Evolutionary conservation across 106 monocot genomes (phyloP).

Genomic region (Triglochin maritima): DNA sequence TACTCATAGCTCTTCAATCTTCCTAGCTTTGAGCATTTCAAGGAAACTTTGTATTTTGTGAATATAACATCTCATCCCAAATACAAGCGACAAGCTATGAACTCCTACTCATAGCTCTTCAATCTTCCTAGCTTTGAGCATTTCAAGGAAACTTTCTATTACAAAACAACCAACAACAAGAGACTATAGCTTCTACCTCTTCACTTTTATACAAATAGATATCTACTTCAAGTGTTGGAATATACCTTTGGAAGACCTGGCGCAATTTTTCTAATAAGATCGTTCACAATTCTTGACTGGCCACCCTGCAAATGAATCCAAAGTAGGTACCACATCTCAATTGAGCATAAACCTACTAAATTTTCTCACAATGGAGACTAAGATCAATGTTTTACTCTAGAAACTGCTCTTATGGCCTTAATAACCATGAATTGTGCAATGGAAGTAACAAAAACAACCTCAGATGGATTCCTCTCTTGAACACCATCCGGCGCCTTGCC

Average conservation of each 20-base stretch:
- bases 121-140: not conserved
- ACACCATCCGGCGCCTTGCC: not conserved
- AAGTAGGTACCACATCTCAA: not conserved
- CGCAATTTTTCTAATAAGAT: slow-evolving; percentile 9
- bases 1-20: not conserved
- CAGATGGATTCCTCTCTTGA: slow-evolving; percentile 4
- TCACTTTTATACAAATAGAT: no score
- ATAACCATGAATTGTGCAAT: not conserved
- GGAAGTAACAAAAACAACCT: slow-evolving; percentile 3
- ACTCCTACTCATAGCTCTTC: not conserved
- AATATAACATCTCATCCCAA: not conserved
- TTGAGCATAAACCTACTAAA: not conserved
- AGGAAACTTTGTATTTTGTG: not conserved
- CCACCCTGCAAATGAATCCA: slow-evolving; percentile 7
- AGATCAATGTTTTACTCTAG: not conserved
- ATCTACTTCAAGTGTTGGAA: not conserved
- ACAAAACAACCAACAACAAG: not conserved
- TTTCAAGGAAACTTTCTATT: not conserved
- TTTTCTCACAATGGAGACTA: not conserved
- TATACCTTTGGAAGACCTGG: slow-evolving; percentile 12
- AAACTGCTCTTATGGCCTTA: not conserved
- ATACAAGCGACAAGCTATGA: not conserved
- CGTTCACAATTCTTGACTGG: slow-evolving; percentile 12
- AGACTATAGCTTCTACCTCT: no score
- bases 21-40: not conserved